A percentile compares a stretch with the other conserved stretches of the same genome.
These are phyloP conservation scores for Ilex asprella DNA, from an alignment of 257 asterid species.

Conservation along the genomic window DNA sequence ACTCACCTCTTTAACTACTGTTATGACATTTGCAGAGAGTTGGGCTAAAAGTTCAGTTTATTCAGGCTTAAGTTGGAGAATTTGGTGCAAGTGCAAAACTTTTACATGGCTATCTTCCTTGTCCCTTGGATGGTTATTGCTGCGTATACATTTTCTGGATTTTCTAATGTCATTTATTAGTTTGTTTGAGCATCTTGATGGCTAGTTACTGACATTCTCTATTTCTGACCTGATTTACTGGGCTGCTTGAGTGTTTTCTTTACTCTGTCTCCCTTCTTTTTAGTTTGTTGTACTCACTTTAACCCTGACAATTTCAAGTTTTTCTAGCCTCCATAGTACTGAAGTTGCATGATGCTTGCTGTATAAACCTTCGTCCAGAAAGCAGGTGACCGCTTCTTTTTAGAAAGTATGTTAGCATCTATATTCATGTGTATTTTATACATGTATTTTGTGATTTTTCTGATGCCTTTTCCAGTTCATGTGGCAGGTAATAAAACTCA, in stretches of 20 bases:
- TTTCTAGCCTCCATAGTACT: conserved; percentile 29
- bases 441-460: conserved; percentile 22
- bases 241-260: conserved; percentile 10
- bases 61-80: conserved; percentile 31
- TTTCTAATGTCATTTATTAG: conserved; percentile 19
- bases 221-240: conserved; percentile 20
- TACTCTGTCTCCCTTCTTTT: conserved; percentile 12
- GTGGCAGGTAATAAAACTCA: conserved; percentile 39
- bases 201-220: conserved; percentile 36
- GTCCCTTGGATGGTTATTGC: conserved; percentile 32
- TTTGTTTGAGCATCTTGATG: conserved; percentile 24
- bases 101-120: conserved; percentile 39
- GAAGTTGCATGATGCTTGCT: conserved; percentile 39
- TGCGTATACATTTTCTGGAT: conserved; percentile 31
- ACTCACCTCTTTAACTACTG: conserved; percentile 92
- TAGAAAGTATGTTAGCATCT: conserved; percentile 39
- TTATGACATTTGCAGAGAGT: conserved; percentile 88
- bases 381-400: conserved; percentile 43
- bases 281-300: conserved; percentile 5
- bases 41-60: conserved; percentile 23
- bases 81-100: conserved; percentile 25
- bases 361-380: conserved; percentile 30
- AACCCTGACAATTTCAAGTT: conserved; percentile 14
- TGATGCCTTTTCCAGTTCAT: conserved; percentile 53
- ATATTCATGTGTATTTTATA: conserved; percentile 5